Base-by-base conservation (phyloP, 805 yeast genomes). In the Torulaspora maleeae region DNA sequence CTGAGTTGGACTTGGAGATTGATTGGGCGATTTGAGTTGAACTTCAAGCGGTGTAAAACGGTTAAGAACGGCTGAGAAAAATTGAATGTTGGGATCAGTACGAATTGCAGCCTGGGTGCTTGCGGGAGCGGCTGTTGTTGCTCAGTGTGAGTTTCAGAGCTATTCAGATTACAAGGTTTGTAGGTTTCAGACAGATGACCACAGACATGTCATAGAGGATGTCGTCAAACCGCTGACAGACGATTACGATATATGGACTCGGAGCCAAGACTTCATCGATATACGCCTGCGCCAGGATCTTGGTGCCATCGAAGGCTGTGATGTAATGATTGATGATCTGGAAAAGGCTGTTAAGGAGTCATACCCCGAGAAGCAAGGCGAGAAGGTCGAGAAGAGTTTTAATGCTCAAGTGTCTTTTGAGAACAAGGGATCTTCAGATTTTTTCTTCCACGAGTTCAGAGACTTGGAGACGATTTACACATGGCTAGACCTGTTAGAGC, bases 391-490 rank as follows among this genome's bases (percentile, higher is more conserved):
- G 7, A 22, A 5, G 29, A 22, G 22, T 20, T 13, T 11, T 5
- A 44, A 16, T 17, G 48, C 41, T 4, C 53, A 53, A 36, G 27
- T 36, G 8, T 41, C 48, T 30, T 46, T 49, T 28, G 43, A 36
- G 7, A 13, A 44, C 3, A 49, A 49, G 15, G 49, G 53, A 16
- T 41, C 58, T 10, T 54, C 71, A 0, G 86, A 82, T 47, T 50
- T 79, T 3, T 88, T 88, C 60, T 88, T 88, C 63, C 75, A 73
- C 49, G 81, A 79, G 41, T 88, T 79, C 65, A 72, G 90, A 48
- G 79, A 83, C 25, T 67, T 86, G 48, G 75, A 76, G 25, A 76
- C 87, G 3, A 82, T 89, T 15, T 74, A 86, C 55, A 69, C 80
- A 1, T 87, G 95, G 95, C 70, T 83, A 51, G 83, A 79, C 37